Percentiles rank a stretch among this genome's conserved stretches.
Evolutionary conservation across 2,329 filamentous ascomycete species (phyloP).

Genomic region (Lachnellula cervina): DNA sequence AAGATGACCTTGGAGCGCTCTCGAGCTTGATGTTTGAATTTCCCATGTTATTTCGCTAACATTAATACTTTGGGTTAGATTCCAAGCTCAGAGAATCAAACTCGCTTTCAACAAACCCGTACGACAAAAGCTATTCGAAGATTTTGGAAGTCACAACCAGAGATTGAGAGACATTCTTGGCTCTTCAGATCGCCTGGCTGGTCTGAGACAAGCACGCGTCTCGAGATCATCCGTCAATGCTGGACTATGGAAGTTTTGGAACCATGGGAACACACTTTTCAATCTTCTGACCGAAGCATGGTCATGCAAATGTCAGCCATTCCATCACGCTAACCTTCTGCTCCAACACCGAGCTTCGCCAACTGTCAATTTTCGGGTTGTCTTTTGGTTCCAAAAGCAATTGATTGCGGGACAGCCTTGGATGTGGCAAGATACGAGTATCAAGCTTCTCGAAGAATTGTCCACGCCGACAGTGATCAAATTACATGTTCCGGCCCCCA

Average conservation of each 20-base stretch:
- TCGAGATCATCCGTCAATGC: not conserved
- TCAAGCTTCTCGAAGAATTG: constrained; percentile 8
- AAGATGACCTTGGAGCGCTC: no score
- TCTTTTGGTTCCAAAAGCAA: constrained; percentile 12
- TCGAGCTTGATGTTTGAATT: not conserved
- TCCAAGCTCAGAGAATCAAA: constrained; percentile 11
- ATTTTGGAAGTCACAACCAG: constrained; percentile 8
- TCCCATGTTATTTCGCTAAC: no score
- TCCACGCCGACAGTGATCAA: not conserved
- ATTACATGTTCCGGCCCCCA: not conserved
- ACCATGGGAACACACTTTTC: constrained; percentile 10
- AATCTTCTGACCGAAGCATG: constrained; percentile 10
- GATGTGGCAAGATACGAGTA: constrained; percentile 12
- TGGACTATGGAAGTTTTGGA: constrained; percentile 13
- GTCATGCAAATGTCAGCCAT: constrained; percentile 12
- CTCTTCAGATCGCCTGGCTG: constrained; percentile 9
- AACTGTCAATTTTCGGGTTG: constrained; percentile 8
- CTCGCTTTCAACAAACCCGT: constrained; percentile 10
- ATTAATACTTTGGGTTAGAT: not conserved
- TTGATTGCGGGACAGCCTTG: constrained; percentile 2
- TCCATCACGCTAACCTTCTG: constrained; percentile 14
- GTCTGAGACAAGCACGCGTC: constrained; percentile 1
- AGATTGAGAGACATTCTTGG: constrained; percentile 11
- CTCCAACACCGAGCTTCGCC: constrained; percentile 7
- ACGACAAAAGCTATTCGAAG: constrained; percentile 11